phyloP scores from a whole-genome alignment of 148 eudicot genomes.

The Vaccinium myrtillus region DNA sequence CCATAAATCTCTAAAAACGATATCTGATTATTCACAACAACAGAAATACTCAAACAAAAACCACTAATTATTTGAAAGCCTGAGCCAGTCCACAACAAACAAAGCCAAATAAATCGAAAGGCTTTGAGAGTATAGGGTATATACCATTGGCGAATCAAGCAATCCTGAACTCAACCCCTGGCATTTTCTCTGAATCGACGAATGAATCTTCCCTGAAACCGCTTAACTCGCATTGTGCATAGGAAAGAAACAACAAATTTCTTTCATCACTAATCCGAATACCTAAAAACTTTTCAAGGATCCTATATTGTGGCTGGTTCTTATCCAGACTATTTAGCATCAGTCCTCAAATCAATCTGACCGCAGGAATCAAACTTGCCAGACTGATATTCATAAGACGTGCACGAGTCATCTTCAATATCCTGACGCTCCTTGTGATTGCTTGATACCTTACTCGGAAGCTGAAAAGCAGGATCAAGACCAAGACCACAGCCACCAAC shows the following conservation, averaged over 20 bases:
- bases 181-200: background rate
- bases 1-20: background rate
- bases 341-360: conserved; percentile 17
- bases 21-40: background rate
- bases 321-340: conserved; percentile 4
- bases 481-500: conserved; percentile 3
- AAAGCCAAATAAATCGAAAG: background rate
- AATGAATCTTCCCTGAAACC: conserved; percentile 6
- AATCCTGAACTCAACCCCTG: background rate
- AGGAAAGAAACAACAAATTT: background rate
- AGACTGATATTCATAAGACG: conserved; percentile 7
- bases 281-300: background rate
- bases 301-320: background rate
- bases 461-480: conserved; percentile 7
- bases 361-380: conserved; percentile 11
- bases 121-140: background rate
- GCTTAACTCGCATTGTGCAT: background rate
- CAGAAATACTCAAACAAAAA: background rate
- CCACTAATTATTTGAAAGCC: background rate
- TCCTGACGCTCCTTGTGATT: conserved; percentile 8
- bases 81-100: background rate
- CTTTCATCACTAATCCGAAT: background rate
- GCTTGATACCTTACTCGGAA: conserved; percentile 2
- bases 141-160: background rate
- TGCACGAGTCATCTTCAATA: conserved; percentile 16